Conservation (phyloP, 108 stramenopile species). For the Fragilaria radians region DNA sequence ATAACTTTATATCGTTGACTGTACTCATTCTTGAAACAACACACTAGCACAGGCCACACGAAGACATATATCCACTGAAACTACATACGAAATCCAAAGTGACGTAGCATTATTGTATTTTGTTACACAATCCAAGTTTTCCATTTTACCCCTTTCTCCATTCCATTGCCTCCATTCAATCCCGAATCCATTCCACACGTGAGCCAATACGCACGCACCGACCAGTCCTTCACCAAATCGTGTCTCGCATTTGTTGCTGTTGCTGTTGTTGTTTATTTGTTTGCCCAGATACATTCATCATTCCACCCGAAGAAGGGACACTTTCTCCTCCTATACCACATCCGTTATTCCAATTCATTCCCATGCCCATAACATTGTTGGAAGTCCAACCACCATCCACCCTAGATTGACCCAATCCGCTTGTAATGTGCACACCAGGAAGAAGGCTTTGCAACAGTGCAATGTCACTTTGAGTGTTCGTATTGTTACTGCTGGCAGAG, state of each 20-base stretch:
- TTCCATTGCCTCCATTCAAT: no score
- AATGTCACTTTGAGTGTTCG: constrained; percentile 66
- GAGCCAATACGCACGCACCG: no score
- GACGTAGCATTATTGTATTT: no score
- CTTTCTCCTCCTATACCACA: background rate
- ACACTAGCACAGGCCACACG: no score
- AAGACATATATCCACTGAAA: no score
- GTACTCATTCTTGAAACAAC: no score
- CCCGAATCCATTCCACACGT: no score
- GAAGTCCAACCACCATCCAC: background rate
- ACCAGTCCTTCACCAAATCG: background rate
- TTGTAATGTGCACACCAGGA: constrained; percentile 73
- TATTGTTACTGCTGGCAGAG: constrained; percentile 28
- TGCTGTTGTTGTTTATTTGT: background rate
- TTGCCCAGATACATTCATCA: background rate
- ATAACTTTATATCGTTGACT: no score
- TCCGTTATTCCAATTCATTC: background rate
- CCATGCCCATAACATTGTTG: background rate
- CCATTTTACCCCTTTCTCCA: no score
- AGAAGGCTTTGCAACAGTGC: constrained; percentile 79
- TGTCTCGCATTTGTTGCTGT: background rate
- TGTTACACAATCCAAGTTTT: no score
- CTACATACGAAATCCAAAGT: no score
- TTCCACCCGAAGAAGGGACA: background rate
- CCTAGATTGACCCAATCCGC: constrained; percentile 28